Conservation (phyloP, 257 asterid genomes). For the Gynochthodes officinalis region DNA sequence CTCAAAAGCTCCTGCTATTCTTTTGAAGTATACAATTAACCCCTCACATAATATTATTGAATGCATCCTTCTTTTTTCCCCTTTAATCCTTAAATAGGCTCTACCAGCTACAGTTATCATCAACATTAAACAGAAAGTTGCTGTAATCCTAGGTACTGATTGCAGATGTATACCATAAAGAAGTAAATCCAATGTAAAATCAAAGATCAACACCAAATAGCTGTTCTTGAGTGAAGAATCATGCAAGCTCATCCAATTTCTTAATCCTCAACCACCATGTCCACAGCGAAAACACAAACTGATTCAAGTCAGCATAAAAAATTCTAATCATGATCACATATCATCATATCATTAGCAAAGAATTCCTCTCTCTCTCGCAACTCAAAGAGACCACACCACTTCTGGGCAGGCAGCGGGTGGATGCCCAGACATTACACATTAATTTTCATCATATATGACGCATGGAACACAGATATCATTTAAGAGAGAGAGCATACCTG, state of each 20-base stretch:
- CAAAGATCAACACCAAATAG: not conserved
- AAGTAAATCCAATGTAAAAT: not conserved
- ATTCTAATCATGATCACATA: not conserved
- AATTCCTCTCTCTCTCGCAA: no score
- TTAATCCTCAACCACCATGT: not conserved
- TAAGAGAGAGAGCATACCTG: slow-evolving; percentile 12
- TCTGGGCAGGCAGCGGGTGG: no score
- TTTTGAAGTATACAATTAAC: not conserved
- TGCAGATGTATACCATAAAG: no score
- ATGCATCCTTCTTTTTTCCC: not conserved
- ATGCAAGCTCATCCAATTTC: not conserved
- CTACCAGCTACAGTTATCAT: not conserved
- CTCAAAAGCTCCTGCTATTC: not conserved
- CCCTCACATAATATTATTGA: no score
- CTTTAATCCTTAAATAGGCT: not conserved
- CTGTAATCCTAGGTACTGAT: no score
- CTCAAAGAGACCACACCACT: no score
- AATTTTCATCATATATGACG: not conserved
- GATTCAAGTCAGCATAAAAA: not conserved
- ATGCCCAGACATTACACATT: no score
- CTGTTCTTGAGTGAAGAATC: not conserved
- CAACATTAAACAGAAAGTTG: not conserved
- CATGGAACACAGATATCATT: not conserved
- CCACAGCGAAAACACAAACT: not conserved
- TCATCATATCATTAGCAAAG: no score